A percentile compares a stretch with the other conserved stretches of the same genome.
Conservation (phyloP, 106 monocot genomes). For the Allium cepa region DNA sequence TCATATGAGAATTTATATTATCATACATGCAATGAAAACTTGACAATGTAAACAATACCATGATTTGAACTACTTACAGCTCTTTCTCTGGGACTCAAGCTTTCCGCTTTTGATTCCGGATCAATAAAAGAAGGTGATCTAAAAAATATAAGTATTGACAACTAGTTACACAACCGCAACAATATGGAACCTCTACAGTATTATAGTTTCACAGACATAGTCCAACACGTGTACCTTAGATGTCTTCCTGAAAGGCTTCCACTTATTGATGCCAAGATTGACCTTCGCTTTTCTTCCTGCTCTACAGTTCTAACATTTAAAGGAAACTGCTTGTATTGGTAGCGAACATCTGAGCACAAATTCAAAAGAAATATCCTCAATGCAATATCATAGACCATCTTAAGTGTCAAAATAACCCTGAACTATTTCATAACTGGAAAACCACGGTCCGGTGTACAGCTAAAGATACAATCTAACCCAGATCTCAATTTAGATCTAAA, state of each 20-base stretch:
- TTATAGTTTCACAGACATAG: neutral
- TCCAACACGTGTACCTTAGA: neutral
- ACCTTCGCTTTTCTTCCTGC: constrained; percentile 77
- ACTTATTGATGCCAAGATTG: constrained; percentile 62
- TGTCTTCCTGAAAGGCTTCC: constrained; percentile 49
- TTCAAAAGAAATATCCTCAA: neutral
- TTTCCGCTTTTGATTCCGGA: constrained; percentile 48
- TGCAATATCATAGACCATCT: too few relatives aligned
- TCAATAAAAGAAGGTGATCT: constrained; percentile 43
- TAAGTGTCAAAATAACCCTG: too few relatives aligned
- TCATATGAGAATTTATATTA: too few relatives aligned
- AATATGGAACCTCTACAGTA: neutral
- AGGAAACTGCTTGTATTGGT: constrained; percentile 76
- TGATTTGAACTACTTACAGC: constrained; percentile 43
- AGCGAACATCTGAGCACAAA: constrained; percentile 29
- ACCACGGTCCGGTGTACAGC: too few relatives aligned
- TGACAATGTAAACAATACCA: too few relatives aligned
- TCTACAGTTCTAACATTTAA: constrained; percentile 75
- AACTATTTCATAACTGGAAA: too few relatives aligned
- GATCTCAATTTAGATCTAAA: too few relatives aligned
- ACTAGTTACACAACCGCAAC: too few relatives aligned
- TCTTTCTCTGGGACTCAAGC: constrained; percentile 83
- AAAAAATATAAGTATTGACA: neutral
- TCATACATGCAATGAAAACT: too few relatives aligned
- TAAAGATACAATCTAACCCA: too few relatives aligned